Evolutionary conservation across 2,329 filamentous ascomycete species (phyloP), one percentile per base, ranked within the genome.

Genomic region (Colletotrichum spaethianum): DNA sequence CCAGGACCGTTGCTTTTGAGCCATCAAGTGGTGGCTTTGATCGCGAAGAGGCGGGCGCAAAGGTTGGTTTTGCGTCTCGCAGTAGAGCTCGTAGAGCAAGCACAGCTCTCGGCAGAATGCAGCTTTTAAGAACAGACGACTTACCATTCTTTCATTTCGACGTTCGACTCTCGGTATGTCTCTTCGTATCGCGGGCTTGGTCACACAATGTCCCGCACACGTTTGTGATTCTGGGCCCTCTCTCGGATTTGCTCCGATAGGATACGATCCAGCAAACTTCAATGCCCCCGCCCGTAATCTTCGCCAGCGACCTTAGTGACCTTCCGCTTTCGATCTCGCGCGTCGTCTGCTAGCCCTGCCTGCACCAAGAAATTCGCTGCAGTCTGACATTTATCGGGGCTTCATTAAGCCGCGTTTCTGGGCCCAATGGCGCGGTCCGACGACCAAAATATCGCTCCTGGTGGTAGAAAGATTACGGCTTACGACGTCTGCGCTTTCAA

Each of bases 291-390:
- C 56, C 4, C 36, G 2, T 46, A 14, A 5, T 20, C 16, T 40
- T 8, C n/a, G 6, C n/a, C 18, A 62, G 56, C 31, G 60, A 70
- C 61, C 5, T 16, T 20, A 62, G 56, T 31, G 60, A 70, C 61
- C 63, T 71, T 62, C 68, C 68, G 66, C 16, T 42, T 67, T 55
- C 8, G 68, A 53, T 38, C 38, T 56, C 31, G 48, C 38, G 23
- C 48, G 14, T n/a, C 40, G 18, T 31, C 44, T 67, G 63, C 18
- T 55, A 11, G 31, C n/a, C 42, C 53, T 38, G 8, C 31, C 26
- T 4, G 26, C n/a, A 4, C 50, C 31, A 16, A 42, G 12, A 23
- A 16, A 53, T 42, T 16, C n/a, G n/a, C 44, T 42, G 60, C 46
- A 26, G 60, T 40, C 60, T 63, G 60, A 52, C 46, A 52, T 26